Conservation (phyloP, 2,329 filamentous ascomycete species). For the Monascus ruber region DNA sequence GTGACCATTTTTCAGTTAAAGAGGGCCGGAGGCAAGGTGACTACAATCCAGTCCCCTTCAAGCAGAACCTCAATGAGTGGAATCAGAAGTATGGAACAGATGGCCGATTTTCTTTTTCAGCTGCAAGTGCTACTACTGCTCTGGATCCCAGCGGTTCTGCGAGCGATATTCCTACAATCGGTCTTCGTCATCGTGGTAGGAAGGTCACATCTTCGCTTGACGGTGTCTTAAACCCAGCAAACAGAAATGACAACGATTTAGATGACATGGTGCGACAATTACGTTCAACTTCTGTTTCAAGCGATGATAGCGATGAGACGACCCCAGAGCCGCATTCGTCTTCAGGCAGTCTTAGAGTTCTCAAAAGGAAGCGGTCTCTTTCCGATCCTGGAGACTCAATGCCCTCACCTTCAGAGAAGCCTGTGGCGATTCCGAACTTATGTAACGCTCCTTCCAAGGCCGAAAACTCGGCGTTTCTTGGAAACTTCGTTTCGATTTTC, state of each 20-base stretch:
- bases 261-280: conserved; percentile 4
- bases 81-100: conserved; percentile 43
- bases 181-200: conserved; percentile 18
- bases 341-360: conserved; percentile 7
- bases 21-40: conserved; percentile 26
- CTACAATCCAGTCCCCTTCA: conserved; percentile 44
- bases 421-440: conserved; percentile 9
- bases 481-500: conserved; percentile 27
- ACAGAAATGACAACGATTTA: conserved; percentile 3
- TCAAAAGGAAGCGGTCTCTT: conserved; percentile 25
- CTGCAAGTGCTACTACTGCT: conserved; percentile 2
- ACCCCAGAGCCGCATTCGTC: conserved; percentile 11
- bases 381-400: conserved; percentile 21
- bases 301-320: conserved; percentile 16
- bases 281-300: conserved; percentile 16
- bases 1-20: conserved; percentile 2
- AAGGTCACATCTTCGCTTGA: conserved; percentile 1
- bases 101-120: conserved; percentile 35
- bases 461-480: conserved; percentile 26
- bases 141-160: conserved; percentile 4
- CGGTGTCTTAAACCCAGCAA: conserved; percentile 1
- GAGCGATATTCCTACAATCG: conserved; percentile 27
- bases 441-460: conserved; percentile 9
- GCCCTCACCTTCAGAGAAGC: conserved; percentile 18
- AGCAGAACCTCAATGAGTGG: conserved; percentile 34